A percentile compares a stretch with the other conserved stretches of the same genome.
Evolutionary conservation across 768 basidiomycete genomes (phyloP).

Genomic region (Fomitopsis serialis): DNA sequence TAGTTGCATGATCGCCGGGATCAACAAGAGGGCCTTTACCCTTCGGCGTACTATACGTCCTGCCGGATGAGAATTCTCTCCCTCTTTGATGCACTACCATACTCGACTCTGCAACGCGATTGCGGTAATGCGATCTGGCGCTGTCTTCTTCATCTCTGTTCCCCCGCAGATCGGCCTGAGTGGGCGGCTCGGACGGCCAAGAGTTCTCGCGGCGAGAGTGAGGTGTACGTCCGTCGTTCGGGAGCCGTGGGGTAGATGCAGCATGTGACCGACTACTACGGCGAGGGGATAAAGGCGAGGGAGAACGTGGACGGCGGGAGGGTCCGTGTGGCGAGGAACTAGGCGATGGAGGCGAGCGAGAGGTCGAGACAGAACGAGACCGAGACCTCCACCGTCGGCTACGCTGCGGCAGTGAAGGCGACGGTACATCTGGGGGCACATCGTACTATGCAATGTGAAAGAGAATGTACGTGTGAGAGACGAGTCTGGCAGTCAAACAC

Average conservation of each 20-base stretch:
- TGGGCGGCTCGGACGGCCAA: neutral
- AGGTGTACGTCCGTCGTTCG: neutral
- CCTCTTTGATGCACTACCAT: neutral
- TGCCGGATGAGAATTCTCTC: neutral
- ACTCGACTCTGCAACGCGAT: neutral
- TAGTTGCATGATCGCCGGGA: too few species aligned
- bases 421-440: conserved; percentile 35
- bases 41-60: neutral
- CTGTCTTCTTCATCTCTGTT: neutral
- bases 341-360: conserved; percentile 21
- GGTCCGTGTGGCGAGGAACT: neutral
- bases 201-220: neutral
- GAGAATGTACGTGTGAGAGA: conserved; percentile 1
- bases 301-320: neutral
- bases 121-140: neutral
- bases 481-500: neutral
- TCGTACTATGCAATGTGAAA: conserved; percentile 46
- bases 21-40: too few species aligned
- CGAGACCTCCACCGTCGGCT: conserved; percentile 24
- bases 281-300: neutral
- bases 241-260: neutral
- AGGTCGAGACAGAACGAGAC: conserved; percentile 20
- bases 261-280: neutral
- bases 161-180: neutral
- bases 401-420: conserved; percentile 24